Conservation (phyloP, 2,329 filamentous ascomycete species). For the Zasmidium citrigriseum region DNA sequence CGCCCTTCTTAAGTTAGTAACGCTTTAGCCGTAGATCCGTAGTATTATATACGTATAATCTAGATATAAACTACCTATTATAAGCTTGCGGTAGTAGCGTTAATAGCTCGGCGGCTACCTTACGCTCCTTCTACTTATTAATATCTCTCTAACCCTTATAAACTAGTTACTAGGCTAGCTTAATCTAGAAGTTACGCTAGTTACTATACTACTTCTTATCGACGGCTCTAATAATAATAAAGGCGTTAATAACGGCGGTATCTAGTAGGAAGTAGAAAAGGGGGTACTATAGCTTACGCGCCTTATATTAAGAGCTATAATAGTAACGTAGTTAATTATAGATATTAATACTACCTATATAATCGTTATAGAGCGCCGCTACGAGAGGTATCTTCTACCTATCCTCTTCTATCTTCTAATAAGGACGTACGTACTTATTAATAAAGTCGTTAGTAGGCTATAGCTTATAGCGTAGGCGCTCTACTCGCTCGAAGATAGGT, state of each 20-base stretch:
- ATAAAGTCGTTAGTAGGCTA: not conserved
- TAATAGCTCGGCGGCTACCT: not conserved
- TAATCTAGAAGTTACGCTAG: not conserved
- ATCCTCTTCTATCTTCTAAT: not conserved
- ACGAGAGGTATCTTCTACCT: not conserved
- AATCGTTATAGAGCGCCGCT: not conserved
- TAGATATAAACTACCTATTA: not conserved
- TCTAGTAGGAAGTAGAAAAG: constrained; percentile 1
- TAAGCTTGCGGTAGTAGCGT: not conserved
- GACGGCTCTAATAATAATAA: not conserved
- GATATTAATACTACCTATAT: not conserved
- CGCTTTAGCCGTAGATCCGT: too few relatives aligned
- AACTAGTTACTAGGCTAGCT: not conserved
- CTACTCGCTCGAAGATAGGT: not conserved
- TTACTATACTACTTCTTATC: not conserved
- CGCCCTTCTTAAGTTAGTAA: not conserved
- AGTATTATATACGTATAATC: not conserved
- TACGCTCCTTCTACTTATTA: too few relatives aligned
- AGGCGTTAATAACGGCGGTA: not conserved
- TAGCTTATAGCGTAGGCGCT: not conserved
- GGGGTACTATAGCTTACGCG: not conserved
- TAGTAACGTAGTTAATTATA: not conserved
- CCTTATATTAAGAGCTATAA: not conserved
- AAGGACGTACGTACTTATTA: not conserved
- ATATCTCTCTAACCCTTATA: not conserved